These are phyloP conservation scores for Tulasnella sp. DNA, from an alignment of 768 basidiomycete species.

Conservation along the genomic window DNA sequence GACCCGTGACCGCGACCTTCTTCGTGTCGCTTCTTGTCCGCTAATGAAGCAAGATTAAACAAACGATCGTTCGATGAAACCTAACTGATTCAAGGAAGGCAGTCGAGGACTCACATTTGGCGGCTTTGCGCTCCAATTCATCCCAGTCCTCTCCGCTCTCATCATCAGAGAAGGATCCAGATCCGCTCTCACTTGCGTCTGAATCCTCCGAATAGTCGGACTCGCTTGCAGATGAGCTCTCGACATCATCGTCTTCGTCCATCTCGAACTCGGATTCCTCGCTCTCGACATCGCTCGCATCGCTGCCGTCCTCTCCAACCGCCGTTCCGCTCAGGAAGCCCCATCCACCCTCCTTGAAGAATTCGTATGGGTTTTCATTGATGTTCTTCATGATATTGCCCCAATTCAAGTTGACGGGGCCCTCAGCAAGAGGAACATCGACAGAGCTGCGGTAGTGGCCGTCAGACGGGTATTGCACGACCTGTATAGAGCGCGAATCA, in stretches of 20 bases:
- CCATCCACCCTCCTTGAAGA: conserved; percentile 98
- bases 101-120: conserved; percentile 56
- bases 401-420: conserved; percentile 98
- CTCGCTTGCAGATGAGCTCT: conserved; percentile 46
- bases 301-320: conserved; percentile 52
- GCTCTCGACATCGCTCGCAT: conserved; percentile 48
- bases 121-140: conserved; percentile 86
- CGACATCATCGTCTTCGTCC: conserved; percentile 45
- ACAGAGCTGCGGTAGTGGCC: conserved; percentile 64
- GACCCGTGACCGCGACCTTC: conserved; percentile 39
- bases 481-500: conserved; percentile 3
- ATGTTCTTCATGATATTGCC: conserved; percentile 97
- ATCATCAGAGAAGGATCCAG: conserved; percentile 64
- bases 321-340: conserved; percentile 71
- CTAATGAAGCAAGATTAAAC: conserved; percentile 33
- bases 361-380: conserved; percentile 91
- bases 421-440: conserved; percentile 92
- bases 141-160: conserved; percentile 88
- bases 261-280: conserved; percentile 66
- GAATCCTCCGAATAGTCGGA: conserved; percentile 55
- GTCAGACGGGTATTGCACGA: conserved; percentile 11
- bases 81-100: not conserved
- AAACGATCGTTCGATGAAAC: conserved; percentile 3
- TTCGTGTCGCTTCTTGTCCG: conserved; percentile 48
- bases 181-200: conserved; percentile 56